phyloP scores from a whole-genome alignment of 495 filamentous ascomycete species.

The Penicillium maclennaniae region DNA sequence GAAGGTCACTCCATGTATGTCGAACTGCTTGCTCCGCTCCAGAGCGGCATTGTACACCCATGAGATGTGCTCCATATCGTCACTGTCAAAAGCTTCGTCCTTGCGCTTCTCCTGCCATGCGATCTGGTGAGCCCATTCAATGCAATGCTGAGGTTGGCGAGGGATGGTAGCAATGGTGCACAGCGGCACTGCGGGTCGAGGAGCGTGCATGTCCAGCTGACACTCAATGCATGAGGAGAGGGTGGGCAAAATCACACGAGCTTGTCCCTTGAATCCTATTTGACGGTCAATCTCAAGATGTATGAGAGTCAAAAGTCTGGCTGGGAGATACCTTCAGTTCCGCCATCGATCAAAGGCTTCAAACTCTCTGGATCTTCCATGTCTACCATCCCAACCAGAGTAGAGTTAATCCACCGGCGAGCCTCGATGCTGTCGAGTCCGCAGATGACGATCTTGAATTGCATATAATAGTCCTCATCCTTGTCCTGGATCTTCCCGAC shows the following conservation, averaged over 20 bases:
- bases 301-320: background rate
- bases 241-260: constrained; percentile 86
- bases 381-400: constrained; percentile 84
- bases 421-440: constrained; percentile 98
- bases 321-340: constrained; percentile 70
- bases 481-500: constrained; percentile 96
- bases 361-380: constrained; percentile 70
- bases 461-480: constrained; percentile 96
- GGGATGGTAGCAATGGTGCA: constrained; percentile 97
- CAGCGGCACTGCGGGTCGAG: constrained; percentile 86
- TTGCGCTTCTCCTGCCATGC: constrained; percentile 61
- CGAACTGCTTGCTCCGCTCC: constrained; percentile 76
- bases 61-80: constrained; percentile 93
- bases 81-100: constrained; percentile 76
- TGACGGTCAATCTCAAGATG: constrained; percentile 10
- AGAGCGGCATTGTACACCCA: constrained; percentile 92
- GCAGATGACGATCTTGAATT: constrained; percentile 89
- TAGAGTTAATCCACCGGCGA: constrained; percentile 96
- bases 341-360: constrained; percentile 93
- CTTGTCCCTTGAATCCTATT: constrained; percentile 90
- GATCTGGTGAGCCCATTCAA: constrained; percentile 97
- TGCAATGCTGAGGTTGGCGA: constrained; percentile 95
- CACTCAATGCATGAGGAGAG: constrained; percentile 96
- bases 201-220: constrained; percentile 96
- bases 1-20: constrained; percentile 91